A percentile compares a stretch with the other conserved stretches of the same genome.
Conservation (phyloP, 148 eudicot genomes). For the Linanthus parryae region DNA sequence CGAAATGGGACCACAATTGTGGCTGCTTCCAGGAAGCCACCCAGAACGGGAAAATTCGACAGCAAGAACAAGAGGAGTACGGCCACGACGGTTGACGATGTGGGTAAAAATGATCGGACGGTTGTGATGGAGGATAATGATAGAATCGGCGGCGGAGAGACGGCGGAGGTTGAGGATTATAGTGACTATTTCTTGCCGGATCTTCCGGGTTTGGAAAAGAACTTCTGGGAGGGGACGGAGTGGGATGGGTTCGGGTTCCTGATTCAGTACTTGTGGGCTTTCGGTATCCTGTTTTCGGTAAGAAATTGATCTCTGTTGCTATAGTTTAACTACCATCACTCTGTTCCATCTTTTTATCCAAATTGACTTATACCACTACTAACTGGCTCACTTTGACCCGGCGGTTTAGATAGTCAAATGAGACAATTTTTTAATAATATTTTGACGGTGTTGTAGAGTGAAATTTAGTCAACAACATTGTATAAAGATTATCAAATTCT, state of each 20-base stretch:
- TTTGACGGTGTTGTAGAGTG: no score
- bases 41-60: constrained; percentile 60
- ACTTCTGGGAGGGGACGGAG: constrained; percentile 80
- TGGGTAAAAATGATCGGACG: constrained; percentile 5
- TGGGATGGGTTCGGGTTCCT: constrained; percentile 84
- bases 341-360: no score
- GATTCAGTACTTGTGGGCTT: constrained; percentile 96
- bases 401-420: no score
- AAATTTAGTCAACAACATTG: no score
- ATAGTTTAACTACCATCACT: no score
- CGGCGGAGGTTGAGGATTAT: not conserved
- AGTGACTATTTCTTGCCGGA: constrained; percentile 61
- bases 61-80: constrained; percentile 55
- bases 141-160: not conserved
- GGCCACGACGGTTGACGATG: constrained; percentile 13
- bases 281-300: constrained; percentile 85
- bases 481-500: no score
- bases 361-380: no score
- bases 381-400: no score
- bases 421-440: no score
- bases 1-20: constrained; percentile 31
- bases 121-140: constrained; percentile 6
- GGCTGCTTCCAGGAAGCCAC: constrained; percentile 42
- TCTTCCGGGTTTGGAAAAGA: constrained; percentile 53
- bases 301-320: no score